Evolutionary conservation across 371 early-diverging fungal genomes (phyloP).

Genomic region (Mucor piriformis): DNA sequence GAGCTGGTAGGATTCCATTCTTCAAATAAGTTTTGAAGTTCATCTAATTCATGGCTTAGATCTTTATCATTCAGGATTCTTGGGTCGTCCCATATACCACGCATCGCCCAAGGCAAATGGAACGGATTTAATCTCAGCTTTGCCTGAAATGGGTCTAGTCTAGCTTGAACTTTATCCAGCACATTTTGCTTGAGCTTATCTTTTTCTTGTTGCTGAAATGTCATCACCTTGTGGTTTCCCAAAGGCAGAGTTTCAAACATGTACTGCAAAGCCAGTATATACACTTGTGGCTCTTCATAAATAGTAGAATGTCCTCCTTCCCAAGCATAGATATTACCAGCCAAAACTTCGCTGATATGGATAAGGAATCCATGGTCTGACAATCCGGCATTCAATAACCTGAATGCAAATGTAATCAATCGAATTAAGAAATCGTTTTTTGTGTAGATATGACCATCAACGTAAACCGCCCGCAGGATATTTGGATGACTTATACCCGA

Average conservation of each 20-base stretch:
- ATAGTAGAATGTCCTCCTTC: conserved; percentile 90
- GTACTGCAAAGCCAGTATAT: conserved; percentile 56
- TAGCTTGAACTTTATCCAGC: conserved; percentile 21
- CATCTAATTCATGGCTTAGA: conserved; percentile 62
- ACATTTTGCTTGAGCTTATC: conserved; percentile 4
- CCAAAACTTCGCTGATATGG: conserved; percentile 82
- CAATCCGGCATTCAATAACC: conserved; percentile 83
- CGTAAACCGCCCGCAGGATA: conserved; percentile 85
- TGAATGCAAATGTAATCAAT: conserved; percentile 80
- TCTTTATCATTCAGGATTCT: conserved; percentile 50
- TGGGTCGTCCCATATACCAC: conserved; percentile 74
- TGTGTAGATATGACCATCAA: conserved; percentile 75
- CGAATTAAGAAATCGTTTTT: conserved; percentile 83
- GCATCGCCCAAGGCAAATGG: conserved; percentile 89
- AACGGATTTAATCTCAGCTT: conserved; percentile 74
- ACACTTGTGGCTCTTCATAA: conserved; percentile 88
- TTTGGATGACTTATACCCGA: conserved; percentile 85
- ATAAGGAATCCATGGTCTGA: conserved; percentile 84
- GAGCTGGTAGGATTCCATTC: conserved; percentile 79
- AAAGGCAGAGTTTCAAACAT: conserved; percentile 40
- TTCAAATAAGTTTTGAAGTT: conserved; percentile 64
- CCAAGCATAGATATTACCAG: conserved; percentile 81
- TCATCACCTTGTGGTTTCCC: conserved; percentile 15
- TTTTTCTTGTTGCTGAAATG: neutral
- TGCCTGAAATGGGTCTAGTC: conserved; percentile 51